A percentile compares a stretch with the other conserved stretches of the same genome.
Evolutionary conservation across 306 rosid genomes (phyloP).

Genomic region (Rosa rugosa): DNA sequence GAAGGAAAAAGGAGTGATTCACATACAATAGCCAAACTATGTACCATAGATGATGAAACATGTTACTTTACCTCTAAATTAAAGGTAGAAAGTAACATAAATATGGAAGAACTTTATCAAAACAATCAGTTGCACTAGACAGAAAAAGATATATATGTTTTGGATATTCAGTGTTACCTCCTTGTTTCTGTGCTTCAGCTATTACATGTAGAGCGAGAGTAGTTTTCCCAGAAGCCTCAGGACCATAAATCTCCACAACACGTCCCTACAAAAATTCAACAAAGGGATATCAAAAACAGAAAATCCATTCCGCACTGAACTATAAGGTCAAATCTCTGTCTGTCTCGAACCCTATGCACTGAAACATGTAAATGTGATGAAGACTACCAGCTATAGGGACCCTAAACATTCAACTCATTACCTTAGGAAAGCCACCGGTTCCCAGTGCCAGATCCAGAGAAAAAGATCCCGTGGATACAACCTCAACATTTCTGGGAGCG

Average conservation of each 20-base stretch:
- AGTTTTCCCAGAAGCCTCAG: conserved; percentile 96
- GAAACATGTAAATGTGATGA: not conserved
- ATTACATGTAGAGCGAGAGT: conserved; percentile 87
- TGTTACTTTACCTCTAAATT: not conserved
- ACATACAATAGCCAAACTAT: conserved; percentile 1
- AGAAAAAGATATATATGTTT: not conserved
- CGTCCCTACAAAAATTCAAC: conserved; percentile 61
- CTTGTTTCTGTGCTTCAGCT: conserved; percentile 93
- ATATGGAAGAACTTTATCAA: not conserved
- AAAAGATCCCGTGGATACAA: conserved; percentile 81
- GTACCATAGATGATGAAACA: not conserved
- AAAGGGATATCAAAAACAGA: conserved; percentile 27
- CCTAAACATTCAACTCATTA: conserved; percentile 1
- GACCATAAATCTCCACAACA: conserved; percentile 89
- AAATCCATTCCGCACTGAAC: not conserved
- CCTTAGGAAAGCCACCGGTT: conserved; percentile 91
- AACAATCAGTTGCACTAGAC: not conserved
- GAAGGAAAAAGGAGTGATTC: not conserved
- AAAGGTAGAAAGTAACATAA: not conserved
- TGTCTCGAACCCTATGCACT: not conserved
- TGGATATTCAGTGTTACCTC: conserved; percentile 44
- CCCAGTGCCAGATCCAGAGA: conserved; percentile 83
- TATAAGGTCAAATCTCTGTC: not conserved
- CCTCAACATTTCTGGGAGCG: conserved; percentile 55
- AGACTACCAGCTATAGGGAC: not conserved